phyloP scores from a whole-genome alignment of 371 early-diverging fungal species.

The Blakeslea trispora region DNA sequence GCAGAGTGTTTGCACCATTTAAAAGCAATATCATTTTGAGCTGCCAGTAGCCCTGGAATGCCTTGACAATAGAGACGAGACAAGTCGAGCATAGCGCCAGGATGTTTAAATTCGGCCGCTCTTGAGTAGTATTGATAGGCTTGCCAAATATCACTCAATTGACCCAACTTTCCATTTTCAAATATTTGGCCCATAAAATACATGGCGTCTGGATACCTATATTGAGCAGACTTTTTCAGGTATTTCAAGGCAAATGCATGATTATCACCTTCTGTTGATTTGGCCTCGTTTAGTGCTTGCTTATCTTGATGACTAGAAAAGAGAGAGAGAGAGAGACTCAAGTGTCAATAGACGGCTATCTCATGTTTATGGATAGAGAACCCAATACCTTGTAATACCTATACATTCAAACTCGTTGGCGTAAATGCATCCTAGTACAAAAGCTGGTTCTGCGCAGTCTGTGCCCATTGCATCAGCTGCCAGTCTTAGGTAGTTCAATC shows the following conservation, averaged over 20 bases:
- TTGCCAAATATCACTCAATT: slow-evolving; percentile 15
- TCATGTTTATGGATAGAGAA: no score
- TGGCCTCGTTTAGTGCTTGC: background rate
- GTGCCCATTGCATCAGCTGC: slow-evolving; percentile 12
- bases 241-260: slow-evolving; percentile 12
- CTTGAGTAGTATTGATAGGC: slow-evolving; percentile 17
- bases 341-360: background rate
- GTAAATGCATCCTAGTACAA: slow-evolving; percentile 22
- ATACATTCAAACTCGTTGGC: slow-evolving; percentile 21
- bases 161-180: slow-evolving; percentile 16
- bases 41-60: slow-evolving; percentile 13
- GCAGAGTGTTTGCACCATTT: slow-evolving; percentile 47
- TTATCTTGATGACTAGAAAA: background rate
- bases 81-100: slow-evolving; percentile 23
- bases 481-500: slow-evolving; percentile 12
- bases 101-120: slow-evolving; percentile 20
- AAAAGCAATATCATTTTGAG: slow-evolving; percentile 33
- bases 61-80: slow-evolving; percentile 17
- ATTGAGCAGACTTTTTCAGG: slow-evolving; percentile 15
- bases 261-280: slow-evolving; percentile 3
- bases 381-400: slow-evolving; percentile 21
- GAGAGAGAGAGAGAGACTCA: background rate
- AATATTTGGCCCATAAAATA: slow-evolving; percentile 24
- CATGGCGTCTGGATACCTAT: slow-evolving; percentile 26
- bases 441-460: slow-evolving; percentile 16